Conservation (phyloP, 345 rosid species). For the Moricandia arvensis region DNA sequence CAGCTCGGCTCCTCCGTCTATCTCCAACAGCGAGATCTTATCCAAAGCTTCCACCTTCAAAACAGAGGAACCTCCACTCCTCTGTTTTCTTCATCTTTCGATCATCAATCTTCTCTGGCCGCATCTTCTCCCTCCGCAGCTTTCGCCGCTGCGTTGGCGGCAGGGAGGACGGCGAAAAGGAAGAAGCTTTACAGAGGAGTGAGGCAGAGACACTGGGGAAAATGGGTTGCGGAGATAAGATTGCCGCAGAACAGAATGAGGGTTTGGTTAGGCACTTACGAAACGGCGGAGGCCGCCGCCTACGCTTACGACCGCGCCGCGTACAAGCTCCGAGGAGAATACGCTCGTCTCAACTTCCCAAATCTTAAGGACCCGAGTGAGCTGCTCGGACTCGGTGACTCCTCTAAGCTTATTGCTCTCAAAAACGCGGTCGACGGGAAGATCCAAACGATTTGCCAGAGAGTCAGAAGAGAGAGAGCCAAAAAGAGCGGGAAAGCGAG, state of each 20-base stretch:
- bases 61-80: slow-evolving; percentile 40
- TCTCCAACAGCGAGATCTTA: slow-evolving; percentile 78
- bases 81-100: slow-evolving; percentile 33
- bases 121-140: slow-evolving; percentile 20
- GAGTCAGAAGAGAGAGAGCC: slow-evolving; percentile 59
- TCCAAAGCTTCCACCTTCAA: slow-evolving; percentile 58
- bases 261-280: slow-evolving; percentile 94
- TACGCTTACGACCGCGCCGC: slow-evolving; percentile 98
- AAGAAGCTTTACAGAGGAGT: slow-evolving; percentile 96
- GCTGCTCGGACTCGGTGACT: slow-evolving; percentile 61
- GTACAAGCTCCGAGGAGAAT: slow-evolving; percentile 91
- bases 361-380: slow-evolving; percentile 63
- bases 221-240: slow-evolving; percentile 98
- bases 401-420: slow-evolving; percentile 53
- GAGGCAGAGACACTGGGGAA: slow-evolving; percentile 98
- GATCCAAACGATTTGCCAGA: slow-evolving; percentile 87
- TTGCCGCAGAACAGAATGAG: slow-evolving; percentile 94
- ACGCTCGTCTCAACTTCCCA: slow-evolving; percentile 86
- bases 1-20: slow-evolving; percentile 85
- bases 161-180: slow-evolving; percentile 36
- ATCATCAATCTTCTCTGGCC: slow-evolving; percentile 20
- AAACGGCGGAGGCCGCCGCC: slow-evolving; percentile 89
- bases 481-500: slow-evolving; percentile 50
- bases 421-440: slow-evolving; percentile 76
- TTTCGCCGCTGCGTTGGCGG: slow-evolving; percentile 32